phyloP scores from a whole-genome alignment of 345 rosid species.

The Psidium friedrichsthalianum region DNA sequence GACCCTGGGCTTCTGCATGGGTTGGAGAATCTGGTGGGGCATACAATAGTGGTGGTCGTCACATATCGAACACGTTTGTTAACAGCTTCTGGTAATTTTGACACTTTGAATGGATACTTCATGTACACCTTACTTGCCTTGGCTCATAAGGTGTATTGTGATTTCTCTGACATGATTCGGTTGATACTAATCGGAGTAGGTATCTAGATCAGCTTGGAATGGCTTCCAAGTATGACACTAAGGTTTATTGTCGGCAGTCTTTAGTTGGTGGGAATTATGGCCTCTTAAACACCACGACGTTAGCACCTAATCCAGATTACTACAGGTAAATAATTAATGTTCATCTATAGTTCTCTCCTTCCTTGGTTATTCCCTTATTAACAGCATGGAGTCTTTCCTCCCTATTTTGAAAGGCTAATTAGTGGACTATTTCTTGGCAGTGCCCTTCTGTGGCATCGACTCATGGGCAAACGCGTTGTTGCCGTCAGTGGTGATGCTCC shows the following conservation, averaged over 20 bases:
- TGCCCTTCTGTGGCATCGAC: slow-evolving; percentile 92
- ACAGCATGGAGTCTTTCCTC: neutral
- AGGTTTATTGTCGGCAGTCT: slow-evolving; percentile 96
- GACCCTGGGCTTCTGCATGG: slow-evolving; percentile 96
- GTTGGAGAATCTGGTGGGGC: slow-evolving; percentile 99
- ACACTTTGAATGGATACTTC: neutral
- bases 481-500: slow-evolving; percentile 34
- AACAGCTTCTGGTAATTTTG: slow-evolving; percentile 81
- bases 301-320: slow-evolving; percentile 85
- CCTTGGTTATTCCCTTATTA: neutral
- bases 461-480: slow-evolving; percentile 86
- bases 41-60: slow-evolving; percentile 84
- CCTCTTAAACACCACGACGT: slow-evolving; percentile 56
- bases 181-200: slow-evolving; percentile 20
- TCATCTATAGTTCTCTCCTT: neutral
- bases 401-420: neutral
- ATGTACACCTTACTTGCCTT: neutral
- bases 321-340: slow-evolving; percentile 49
- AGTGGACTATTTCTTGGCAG: slow-evolving; percentile 19
- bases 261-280: slow-evolving; percentile 90
- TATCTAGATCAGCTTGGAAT: slow-evolving; percentile 97
- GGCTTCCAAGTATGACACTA: slow-evolving; percentile 84
- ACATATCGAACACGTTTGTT: slow-evolving; percentile 73
- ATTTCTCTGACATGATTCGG: neutral
- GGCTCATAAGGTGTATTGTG: neutral